These are phyloP conservation scores for Pyrenochaeta sp. DNA, from an alignment of 2,329 filamentous ascomycete genomes.

Conservation along the genomic window DNA sequence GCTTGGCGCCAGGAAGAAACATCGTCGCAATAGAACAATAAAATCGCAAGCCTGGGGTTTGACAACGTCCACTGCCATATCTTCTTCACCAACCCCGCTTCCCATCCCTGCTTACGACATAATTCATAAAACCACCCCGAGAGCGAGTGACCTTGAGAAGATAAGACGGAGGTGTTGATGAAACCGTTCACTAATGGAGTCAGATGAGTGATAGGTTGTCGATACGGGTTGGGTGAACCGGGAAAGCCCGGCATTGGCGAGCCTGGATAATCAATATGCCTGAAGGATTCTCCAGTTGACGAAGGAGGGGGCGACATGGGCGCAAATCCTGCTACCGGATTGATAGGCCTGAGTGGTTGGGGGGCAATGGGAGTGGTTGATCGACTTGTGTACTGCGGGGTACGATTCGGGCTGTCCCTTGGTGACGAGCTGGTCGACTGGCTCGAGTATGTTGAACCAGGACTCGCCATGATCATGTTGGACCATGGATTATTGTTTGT, in stretches of 20 bases:
- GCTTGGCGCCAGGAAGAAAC: conserved; percentile 48
- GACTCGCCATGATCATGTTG: conserved; percentile 40
- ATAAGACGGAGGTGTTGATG: conserved; percentile 45
- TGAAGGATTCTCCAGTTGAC: conserved; percentile 38
- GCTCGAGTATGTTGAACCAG: conserved; percentile 36
- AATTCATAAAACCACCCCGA: conserved; percentile 48
- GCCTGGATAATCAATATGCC: conserved; percentile 36
- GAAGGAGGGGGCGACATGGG: conserved; percentile 42
- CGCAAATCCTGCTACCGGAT: conserved; percentile 42
- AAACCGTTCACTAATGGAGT: conserved; percentile 45
- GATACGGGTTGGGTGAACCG: conserved; percentile 46
- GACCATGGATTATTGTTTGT: conserved; percentile 50
- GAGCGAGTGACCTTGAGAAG: conserved; percentile 46
- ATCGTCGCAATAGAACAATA: conserved; percentile 50
- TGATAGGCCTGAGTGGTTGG: conserved; percentile 44
- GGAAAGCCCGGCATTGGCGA: conserved; percentile 35
- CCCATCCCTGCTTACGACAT: conserved; percentile 46
- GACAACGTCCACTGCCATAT: conserved; percentile 52
- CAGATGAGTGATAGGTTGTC: conserved; percentile 33
- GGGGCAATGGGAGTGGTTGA: conserved; percentile 48
- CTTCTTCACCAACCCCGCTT: conserved; percentile 41
- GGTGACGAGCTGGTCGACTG: conserved; percentile 43
- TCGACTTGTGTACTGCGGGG: conserved; percentile 48
- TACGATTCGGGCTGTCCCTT: conserved; percentile 44
- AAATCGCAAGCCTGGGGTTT: conserved; percentile 47